Base-by-base conservation (phyloP, 768 basidiomycete species). In the Suillus cothurnatus region DNA sequence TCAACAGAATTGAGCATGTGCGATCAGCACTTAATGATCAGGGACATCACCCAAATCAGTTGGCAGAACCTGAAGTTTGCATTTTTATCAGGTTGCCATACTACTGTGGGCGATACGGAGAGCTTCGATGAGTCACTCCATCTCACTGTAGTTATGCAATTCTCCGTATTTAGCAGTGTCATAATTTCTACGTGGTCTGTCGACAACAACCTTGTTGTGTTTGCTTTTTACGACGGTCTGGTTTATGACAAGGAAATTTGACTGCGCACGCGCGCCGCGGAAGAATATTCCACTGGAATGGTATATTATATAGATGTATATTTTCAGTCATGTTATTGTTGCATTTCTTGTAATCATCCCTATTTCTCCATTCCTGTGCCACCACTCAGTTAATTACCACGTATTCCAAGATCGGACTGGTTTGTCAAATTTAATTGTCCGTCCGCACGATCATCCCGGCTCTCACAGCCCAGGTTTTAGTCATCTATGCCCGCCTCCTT, bases 31-130 rank as follows among this genome's bases (percentile, higher is more conserved):
- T 39, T 57, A 8, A 56, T 41, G 4, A 38, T 66, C 5, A 23
- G 43, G 8, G 61, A 66, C 32, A 66, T 66, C 43, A 26, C 62
- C 39, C 23, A n/a, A 32, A 6, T 7, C 11, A 43, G 50, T 11
- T 28, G 45, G 31, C 50, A 39, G 28, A 31, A 32, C 28, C 64
- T 38, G 26, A 34, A 55, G 23, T 66, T 66, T 17, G 43, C 65
- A 47, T 62, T 62, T 32, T 61, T 72, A 38, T 72, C 69, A n/a
- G 69, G 72, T 7, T 72, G 72, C 55, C 56, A 69, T 23, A 72
- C 72, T 26, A 72, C 72, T 11, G 65, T 61, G 19, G 71, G 71
- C 14, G 62, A 67, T 21, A 26, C 23, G 6, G 55, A 43, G 34
- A 65, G 61, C 2, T 66, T 66, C 2, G 70, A 70, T 21, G 72